Evolutionary conservation across 2,329 filamentous ascomycete genomes (phyloP), one percentile per base, ranked within the genome.

Genomic region (Monilinia laxa): DNA sequence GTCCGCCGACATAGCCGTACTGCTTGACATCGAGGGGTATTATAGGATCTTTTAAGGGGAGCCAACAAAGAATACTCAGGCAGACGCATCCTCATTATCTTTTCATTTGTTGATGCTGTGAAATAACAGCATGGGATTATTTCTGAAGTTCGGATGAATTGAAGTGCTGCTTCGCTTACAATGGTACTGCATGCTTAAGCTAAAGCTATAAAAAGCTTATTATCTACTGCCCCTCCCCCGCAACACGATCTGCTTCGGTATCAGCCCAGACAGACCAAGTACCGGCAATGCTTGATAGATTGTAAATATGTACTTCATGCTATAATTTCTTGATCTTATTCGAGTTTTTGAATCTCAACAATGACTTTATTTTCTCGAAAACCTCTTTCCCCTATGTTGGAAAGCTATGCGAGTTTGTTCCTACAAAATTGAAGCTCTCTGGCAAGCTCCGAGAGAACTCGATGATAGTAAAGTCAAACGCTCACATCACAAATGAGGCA

Each of bases 31-130:
- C 64, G 68, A 20, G 72, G 72, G 11, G 62, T 67, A 20, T 56
- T 65, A 28, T 71, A 74, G 67, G 66, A 75, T 71, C 70, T 71
- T 59, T 69, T 67, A 3, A 76, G 71, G 4, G 76, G 68, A 51
- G 56, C 67, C 57, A 72, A 70, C 54, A 76, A 65, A 56, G 70
- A 64, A 65, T 74, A 68, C 64, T 74, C 74, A 38, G 71, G 67
- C 51, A 70, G 47, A 64, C 68, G 70, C 64, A 70, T 67, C 71
- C 68, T 69, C 74, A 75, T 76, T 71, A 70, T 68, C 63, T 64
- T 64, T 38, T 28, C 31, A 55, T 51, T 40, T 54, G 53, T 51
- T 52, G 49, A 25, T 23, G 55, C 18, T 54, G 51, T 67, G 28
- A 25, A 25, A 45, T 60, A 23, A 49, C 20, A 49, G 28, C 42